Conservation (phyloP, 1,139 yeast species). For the Magnusiomyces clavatus region DNA sequence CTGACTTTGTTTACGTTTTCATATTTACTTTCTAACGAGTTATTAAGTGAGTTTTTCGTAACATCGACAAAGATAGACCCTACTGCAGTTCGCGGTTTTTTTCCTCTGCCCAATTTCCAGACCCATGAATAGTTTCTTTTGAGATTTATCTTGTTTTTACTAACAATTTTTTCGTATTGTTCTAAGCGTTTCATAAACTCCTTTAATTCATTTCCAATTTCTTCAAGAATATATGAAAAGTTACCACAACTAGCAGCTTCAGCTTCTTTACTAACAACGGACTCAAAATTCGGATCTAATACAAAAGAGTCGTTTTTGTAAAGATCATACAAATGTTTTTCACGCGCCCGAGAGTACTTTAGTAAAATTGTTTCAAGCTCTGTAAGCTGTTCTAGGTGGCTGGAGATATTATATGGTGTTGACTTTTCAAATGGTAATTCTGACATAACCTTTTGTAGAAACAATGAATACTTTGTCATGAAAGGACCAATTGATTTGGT, state of each 20-base stretch:
- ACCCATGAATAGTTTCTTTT: conserved; percentile 44
- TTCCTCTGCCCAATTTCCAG: conserved; percentile 33
- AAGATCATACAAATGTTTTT: conserved; percentile 47
- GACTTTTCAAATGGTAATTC: conserved; percentile 50
- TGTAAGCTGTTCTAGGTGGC: conserved; percentile 39
- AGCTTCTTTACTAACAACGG: conserved; percentile 63
- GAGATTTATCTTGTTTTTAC: conserved; percentile 7
- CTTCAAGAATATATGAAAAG: conserved; percentile 57
- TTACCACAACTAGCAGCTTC: conserved; percentile 79
- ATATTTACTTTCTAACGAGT: background rate
- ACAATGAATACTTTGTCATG: conserved; percentile 48
- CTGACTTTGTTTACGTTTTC: background rate
- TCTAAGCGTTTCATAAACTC: conserved; percentile 43
- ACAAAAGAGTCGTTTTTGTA: conserved; percentile 54
- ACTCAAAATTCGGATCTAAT: conserved; percentile 23
- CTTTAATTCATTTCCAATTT: conserved; percentile 52
- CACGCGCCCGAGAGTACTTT: conserved; percentile 51
- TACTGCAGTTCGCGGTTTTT: too few relatives aligned
- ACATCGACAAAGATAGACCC: conserved; percentile 5
- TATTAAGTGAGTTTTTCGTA: background rate
- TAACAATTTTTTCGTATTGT: conserved; percentile 31
- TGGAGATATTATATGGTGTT: conserved; percentile 30
- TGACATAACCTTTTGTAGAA: conserved; percentile 52
- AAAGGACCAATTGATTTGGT: conserved; percentile 67
- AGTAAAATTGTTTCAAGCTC: conserved; percentile 48